These are phyloP conservation scores for Pythium pyrilobum DNA, from an alignment of 352 stramenopile species.

Conservation along the genomic window DNA sequence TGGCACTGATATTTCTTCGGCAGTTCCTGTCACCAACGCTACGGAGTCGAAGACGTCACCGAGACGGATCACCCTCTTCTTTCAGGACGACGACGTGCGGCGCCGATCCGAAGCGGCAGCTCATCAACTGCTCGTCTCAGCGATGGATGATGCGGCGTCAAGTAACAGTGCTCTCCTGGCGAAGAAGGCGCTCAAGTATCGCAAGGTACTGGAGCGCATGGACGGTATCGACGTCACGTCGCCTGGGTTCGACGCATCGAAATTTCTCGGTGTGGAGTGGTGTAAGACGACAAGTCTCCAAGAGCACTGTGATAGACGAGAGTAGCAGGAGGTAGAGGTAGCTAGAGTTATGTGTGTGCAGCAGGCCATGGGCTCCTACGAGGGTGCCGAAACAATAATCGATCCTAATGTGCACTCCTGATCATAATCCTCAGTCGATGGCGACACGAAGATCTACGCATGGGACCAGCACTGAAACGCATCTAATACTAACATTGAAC, in stretches of 20 bases:
- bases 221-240: constrained; percentile 17
- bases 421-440: too few species aligned
- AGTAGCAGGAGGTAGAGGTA: background rate
- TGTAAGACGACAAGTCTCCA: background rate
- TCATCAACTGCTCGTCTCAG: background rate
- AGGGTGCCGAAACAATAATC: too few species aligned
- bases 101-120: background rate
- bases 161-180: constrained; percentile 12
- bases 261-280: constrained; percentile 49
- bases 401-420: too few species aligned
- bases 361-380: constrained; percentile 3
- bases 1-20: background rate
- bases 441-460: too few species aligned
- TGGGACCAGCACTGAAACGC: too few species aligned
- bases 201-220: constrained; percentile 13
- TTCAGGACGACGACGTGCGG: constrained; percentile 6
- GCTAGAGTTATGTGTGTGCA: background rate
- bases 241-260: constrained; percentile 41
- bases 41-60: background rate
- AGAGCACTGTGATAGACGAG: background rate
- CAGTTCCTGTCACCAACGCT: background rate
- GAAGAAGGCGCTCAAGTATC: constrained; percentile 23
- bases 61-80: constrained; percentile 1
- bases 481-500: too few species aligned
- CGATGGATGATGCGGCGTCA: background rate